These are phyloP conservation scores for Limnanthes douglasii DNA, from an alignment of 345 rosid genomes.

Conservation along the genomic window DNA sequence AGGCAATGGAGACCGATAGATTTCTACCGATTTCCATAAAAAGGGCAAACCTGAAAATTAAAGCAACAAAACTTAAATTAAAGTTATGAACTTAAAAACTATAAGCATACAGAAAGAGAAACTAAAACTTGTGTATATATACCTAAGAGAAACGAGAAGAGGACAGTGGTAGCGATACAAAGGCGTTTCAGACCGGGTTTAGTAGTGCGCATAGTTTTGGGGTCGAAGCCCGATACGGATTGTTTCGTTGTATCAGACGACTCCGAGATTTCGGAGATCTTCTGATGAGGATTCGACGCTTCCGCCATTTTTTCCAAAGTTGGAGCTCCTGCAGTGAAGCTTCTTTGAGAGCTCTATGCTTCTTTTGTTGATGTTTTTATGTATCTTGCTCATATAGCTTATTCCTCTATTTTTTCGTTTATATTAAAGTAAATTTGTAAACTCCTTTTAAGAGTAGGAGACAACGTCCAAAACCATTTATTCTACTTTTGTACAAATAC, in stretches of 20 bases:
- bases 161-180: constrained; percentile 45
- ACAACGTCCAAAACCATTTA: too few relatives aligned
- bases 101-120: neutral
- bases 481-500: too few relatives aligned
- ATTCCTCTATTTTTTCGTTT: too few relatives aligned
- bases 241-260: neutral
- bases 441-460: too few relatives aligned
- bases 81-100: neutral
- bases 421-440: too few relatives aligned
- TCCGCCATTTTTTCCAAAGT: constrained; percentile 23
- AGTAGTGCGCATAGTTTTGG: constrained; percentile 39
- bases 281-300: constrained; percentile 16
- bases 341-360: too few relatives aligned
- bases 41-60: constrained; percentile 40
- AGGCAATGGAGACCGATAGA: constrained; percentile 81
- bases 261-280: constrained; percentile 9
- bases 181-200: constrained; percentile 79
- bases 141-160: constrained; percentile 68
- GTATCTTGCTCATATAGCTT: too few relatives aligned
- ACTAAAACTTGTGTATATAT: neutral
- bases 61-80: neutral
- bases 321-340: constrained; percentile 4
- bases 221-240: constrained; percentile 17
- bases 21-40: constrained; percentile 84
- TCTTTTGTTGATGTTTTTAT: too few relatives aligned